Evolutionary conservation across 495 filamentous ascomycete species (phyloP).

Genomic region (Trypethelium eluteriae): DNA sequence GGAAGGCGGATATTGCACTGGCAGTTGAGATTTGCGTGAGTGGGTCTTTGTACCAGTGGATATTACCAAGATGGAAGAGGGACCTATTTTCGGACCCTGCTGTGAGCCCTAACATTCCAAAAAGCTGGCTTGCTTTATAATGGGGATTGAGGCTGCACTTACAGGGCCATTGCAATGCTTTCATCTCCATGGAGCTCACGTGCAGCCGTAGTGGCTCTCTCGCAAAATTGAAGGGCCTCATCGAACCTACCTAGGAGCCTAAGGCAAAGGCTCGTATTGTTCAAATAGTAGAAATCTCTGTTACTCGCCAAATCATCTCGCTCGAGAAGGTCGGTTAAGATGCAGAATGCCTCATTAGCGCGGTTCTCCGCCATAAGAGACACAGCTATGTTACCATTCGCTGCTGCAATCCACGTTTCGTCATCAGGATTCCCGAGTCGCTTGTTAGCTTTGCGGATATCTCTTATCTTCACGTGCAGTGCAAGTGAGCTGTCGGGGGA

Average conservation of each 20-base stretch:
- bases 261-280: slow-evolving; percentile 2
- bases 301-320: not conserved
- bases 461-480: not conserved
- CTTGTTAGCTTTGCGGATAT: not conserved
- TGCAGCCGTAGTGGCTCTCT: not conserved
- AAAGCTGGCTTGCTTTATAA: too few species aligned
- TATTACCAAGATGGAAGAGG: slow-evolving; percentile 2
- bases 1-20: not conserved
- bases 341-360: not conserved
- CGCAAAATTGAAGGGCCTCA: not conserved
- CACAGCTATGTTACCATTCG: not conserved
- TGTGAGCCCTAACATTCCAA: too few species aligned
- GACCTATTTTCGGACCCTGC: not conserved
- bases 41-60: not conserved
- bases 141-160: not conserved
- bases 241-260: not conserved
- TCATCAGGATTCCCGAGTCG: not conserved
- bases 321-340: not conserved
- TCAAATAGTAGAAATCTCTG: not conserved
- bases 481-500: slow-evolving; percentile 3
- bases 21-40: not conserved
- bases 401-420: not conserved
- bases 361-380: slow-evolving; percentile 3
- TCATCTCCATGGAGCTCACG: not conserved
- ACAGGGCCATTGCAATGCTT: slow-evolving; percentile 1